Evolutionary conservation across 306 rosid genomes (phyloP), one percentile per base, ranked within the genome.

Genomic region (Ziziphus jujuba): DNA sequence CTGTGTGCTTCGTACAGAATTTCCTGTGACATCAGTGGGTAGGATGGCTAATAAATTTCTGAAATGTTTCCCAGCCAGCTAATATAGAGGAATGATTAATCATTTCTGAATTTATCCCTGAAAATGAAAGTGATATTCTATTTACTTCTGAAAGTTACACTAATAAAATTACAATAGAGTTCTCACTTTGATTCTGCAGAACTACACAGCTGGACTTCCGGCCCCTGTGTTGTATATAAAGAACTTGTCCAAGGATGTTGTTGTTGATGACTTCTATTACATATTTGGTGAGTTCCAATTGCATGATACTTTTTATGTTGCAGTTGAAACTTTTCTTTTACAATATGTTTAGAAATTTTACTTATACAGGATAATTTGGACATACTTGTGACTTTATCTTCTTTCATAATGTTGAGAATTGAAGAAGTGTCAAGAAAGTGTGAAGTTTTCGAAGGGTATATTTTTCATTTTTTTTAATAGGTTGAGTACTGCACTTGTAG

Each of bases 221-320:
- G 80, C 97, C 61, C 70, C 90, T 20, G 91, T 90, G 64, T 87
- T 93, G 85, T 93, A 93, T 77, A 74, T 93, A 38, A 93, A 93
- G 88, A 93, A 93, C 88, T 80, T 93, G 85, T 96, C 97, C 17
- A 93, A 93, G 83, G 98, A 90, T 65, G 89, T 90, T 67, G 59
- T 80, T 71, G 67, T 69, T 55, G 91, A 90, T 59, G 97, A 93
- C 80, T 87, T 93, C 71, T 86, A 81, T 77, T 80, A 80, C 71
- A 81, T 90, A 78, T 93, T 90, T 78, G 98, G 98, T 92, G 51
- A 86, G 93, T 72, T 73, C 71, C 61, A 72, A 10, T 58, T 65
- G 52, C 38, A 2, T 68, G 51, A 60, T 67, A 5, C n/a, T 11
- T 34, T 33, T 15, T 54, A 44, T 61, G 0, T 49, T 23, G 13